Evolutionary conservation across 176 grass and related monocot genomes (phyloP), one percentile per base, ranked within the genome.

Genomic region (Oryza meyeriana): DNA sequence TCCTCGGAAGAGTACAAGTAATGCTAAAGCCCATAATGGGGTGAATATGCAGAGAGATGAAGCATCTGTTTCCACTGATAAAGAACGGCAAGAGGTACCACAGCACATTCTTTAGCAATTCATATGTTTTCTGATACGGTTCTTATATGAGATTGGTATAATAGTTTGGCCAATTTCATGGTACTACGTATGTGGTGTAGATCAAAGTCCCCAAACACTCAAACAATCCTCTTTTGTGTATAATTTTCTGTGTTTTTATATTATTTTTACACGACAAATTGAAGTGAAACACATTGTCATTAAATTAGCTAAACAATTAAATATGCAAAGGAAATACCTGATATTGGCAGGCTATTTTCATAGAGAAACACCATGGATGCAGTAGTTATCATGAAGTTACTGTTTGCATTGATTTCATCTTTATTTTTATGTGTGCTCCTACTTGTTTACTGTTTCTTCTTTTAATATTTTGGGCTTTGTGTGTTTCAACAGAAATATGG

Each of bases 31-130:
- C 58, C 62, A 59, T 52, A 70, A 80, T 20, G 38, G 64, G 5
- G 48, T 61, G 28, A 85, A 69, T 75, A 12, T 52, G 22, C 61
- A 91, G 77, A 77, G 50, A 80, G 84, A 90, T 22, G 31, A 40
- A 27, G n/a, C 69, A 17, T 26, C 39, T 22, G 38, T 71, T 52
- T 82, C 81, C 22, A 24, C 41, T 13, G 82, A 85, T 13, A 76
- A 83, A 61, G 83, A 64, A 30, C 73, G 65, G 0, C 62, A 66
- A 38, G 62, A 72, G 87, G 91, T 93, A 89, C 41, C 48, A 11
- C 14, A 71, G 8, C 48, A 75, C 29, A 52, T 70, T n/a, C 28
- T 61, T 47, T 10, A 70, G 25, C 14, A 41, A 32, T 45, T 40
- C 48, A 45, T 29, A 5, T 35, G 27, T 24, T 72, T 74, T 62